Evolutionary conservation across 2,329 filamentous ascomycete genomes (phyloP).

Genomic region (Samsoniella hepiali): DNA sequence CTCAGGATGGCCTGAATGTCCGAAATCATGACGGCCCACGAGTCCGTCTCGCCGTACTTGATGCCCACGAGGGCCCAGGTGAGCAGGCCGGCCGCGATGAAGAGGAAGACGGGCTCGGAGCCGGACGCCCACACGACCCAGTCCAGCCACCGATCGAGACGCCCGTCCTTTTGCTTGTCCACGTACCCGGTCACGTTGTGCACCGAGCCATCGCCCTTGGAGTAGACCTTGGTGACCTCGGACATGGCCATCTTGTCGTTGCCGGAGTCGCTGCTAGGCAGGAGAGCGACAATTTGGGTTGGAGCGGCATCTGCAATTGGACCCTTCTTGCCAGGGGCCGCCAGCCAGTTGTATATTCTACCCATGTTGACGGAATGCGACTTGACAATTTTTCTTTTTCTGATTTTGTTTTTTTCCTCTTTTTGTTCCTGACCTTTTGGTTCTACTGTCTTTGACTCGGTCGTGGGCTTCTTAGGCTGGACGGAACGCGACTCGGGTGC

Average conservation of each 20-base stretch:
- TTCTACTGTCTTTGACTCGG: background rate
- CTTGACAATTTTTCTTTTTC: background rate
- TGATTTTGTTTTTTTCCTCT: background rate
- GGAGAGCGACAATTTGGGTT: constrained; percentile 14
- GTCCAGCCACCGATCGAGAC: constrained; percentile 25
- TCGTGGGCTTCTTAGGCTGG: background rate
- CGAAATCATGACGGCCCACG: constrained; percentile 36
- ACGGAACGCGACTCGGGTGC: background rate
- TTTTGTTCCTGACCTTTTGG: background rate
- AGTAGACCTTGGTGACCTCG: background rate
- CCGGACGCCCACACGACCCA: constrained; percentile 23
- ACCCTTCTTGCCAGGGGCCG: constrained; percentile 19
- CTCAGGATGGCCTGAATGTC: constrained; percentile 36
- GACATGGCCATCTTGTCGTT: background rate
- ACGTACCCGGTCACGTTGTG: constrained; percentile 24
- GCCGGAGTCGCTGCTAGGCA: background rate
- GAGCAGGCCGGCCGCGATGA: constrained; percentile 31
- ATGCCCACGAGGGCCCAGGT: constrained; percentile 32
- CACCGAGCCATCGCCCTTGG: constrained; percentile 2
- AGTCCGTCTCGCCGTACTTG: constrained; percentile 30
- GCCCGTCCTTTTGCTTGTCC: constrained; percentile 17
- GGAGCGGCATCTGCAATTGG: constrained; percentile 17
- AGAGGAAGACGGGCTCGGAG: constrained; percentile 25
- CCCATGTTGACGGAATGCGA: background rate
- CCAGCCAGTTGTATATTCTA: constrained; percentile 10